A percentile compares a stretch with the other conserved stretches of the same genome.
Conservation (phyloP, 805 yeast genomes). For the Kuraishia piskuri region DNA sequence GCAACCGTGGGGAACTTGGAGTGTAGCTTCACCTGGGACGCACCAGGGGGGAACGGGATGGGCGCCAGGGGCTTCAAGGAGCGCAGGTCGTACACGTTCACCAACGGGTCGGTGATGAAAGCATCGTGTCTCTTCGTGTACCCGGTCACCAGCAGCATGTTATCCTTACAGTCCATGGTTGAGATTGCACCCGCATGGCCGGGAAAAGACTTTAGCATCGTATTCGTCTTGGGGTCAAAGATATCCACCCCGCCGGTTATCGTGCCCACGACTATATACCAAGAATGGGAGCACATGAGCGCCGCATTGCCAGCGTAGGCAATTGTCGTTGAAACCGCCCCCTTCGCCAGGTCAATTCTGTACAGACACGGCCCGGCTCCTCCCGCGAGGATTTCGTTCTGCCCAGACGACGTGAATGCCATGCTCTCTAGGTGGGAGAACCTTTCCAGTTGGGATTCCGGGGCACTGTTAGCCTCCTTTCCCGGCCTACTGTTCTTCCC, state of each 20-base stretch:
- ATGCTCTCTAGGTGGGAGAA: constrained; percentile 23
- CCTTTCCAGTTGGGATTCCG: too few species aligned
- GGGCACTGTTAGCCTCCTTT: neutral
- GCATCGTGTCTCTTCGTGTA: constrained; percentile 56
- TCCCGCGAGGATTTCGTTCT: constrained; percentile 36
- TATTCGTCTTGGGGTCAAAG: constrained; percentile 43
- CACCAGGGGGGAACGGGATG: constrained; percentile 84
- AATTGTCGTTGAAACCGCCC: constrained; percentile 24
- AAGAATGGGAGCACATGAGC: constrained; percentile 39
- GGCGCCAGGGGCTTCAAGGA: constrained; percentile 68
- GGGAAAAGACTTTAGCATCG: constrained; percentile 40
- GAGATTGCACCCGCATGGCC: constrained; percentile 58
- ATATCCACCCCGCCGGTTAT: constrained; percentile 55
- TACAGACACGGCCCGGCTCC: constrained; percentile 28
- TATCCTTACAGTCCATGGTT: constrained; percentile 57
- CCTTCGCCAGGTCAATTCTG: constrained; percentile 33
- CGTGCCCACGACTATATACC: constrained; percentile 50
- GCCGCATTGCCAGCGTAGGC: constrained; percentile 37
- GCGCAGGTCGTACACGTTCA: constrained; percentile 73
- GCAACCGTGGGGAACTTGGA: constrained; percentile 78
- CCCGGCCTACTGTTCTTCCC: neutral
- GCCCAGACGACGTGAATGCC: constrained; percentile 32
- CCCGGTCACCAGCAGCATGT: constrained; percentile 73
- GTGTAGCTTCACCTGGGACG: constrained; percentile 74
- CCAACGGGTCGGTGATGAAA: constrained; percentile 65